Evolutionary conservation across 192 early-diverging fungal genomes (phyloP).

Genomic region (Coemansia sp.): DNA sequence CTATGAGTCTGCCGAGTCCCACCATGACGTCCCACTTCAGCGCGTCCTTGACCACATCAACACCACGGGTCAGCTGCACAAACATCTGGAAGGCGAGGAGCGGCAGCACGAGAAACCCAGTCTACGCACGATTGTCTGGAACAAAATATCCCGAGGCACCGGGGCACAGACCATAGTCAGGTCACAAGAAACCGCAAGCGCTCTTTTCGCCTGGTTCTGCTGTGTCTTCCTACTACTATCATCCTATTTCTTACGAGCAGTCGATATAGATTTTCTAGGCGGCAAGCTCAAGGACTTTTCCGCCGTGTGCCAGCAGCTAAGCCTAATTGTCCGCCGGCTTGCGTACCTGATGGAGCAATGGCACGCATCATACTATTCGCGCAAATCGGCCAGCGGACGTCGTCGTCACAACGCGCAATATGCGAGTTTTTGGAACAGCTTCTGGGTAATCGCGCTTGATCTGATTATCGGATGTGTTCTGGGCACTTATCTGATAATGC

Average conservation of each 20-base stretch:
- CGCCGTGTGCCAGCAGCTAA: slow-evolving; percentile 84
- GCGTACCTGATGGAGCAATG: slow-evolving; percentile 91
- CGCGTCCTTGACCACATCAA: slow-evolving; percentile 34
- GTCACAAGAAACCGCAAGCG: slow-evolving; percentile 1
- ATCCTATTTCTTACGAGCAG: slow-evolving; percentile 57
- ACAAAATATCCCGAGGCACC: background rate
- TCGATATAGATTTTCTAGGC: slow-evolving; percentile 63
- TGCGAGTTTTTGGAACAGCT: slow-evolving; percentile 88
- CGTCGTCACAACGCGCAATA: slow-evolving; percentile 41
- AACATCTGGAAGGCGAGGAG: slow-evolving; percentile 20
- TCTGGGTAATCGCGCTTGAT: slow-evolving; percentile 95
- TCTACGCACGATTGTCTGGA: slow-evolving; percentile 11
- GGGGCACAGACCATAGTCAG: background rate
- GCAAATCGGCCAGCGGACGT: slow-evolving; percentile 40
- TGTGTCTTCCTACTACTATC: slow-evolving; percentile 56
- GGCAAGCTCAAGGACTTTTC: slow-evolving; percentile 65
- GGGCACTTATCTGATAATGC: slow-evolving; percentile 67
- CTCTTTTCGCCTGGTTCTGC: slow-evolving; percentile 23
- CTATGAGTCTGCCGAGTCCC: slow-evolving; percentile 26
- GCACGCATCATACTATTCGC: slow-evolving; percentile 58
- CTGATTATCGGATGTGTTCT: slow-evolving; percentile 82
- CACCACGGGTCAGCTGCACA: slow-evolving; percentile 20
- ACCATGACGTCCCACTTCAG: slow-evolving; percentile 12
- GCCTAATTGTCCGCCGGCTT: slow-evolving; percentile 79
- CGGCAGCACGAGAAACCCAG: background rate